Evolutionary conservation across 176 grass and related monocot genomes (phyloP).

Genomic region (Oryza coarctata): DNA sequence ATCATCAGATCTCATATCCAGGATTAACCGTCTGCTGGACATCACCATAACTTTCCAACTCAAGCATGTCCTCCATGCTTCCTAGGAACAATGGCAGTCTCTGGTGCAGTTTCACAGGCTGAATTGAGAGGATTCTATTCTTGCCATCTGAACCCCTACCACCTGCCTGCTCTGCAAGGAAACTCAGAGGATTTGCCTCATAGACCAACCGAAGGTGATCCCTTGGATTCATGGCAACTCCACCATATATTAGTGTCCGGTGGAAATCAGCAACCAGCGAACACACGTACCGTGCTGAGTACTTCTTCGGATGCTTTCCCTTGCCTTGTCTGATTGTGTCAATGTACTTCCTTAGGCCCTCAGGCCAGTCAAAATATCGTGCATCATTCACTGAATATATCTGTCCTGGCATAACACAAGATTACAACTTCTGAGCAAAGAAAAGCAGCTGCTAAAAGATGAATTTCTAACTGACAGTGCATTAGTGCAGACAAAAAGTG

Average conservation of each 20-base stretch:
- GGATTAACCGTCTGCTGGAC: conserved; percentile 95
- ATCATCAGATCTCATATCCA: conserved; percentile 74
- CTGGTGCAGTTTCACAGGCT: conserved; percentile 92
- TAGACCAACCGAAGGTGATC: conserved; percentile 91
- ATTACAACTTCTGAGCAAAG: conserved; percentile 19
- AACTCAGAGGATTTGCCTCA: conserved; percentile 90
- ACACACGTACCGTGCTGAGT: conserved; percentile 90
- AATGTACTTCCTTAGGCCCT: conserved; percentile 83
- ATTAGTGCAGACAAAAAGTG: background rate
- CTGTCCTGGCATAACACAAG: conserved; percentile 60
- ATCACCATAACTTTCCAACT: conserved; percentile 85
- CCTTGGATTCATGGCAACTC: conserved; percentile 92
- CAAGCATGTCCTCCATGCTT: conserved; percentile 81
- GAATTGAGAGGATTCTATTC: conserved; percentile 69
- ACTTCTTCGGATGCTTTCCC: conserved; percentile 87
- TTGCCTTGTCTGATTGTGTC: conserved; percentile 90
- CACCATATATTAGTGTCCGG: conserved; percentile 78
- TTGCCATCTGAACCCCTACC: conserved; percentile 90
- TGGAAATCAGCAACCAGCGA: conserved; percentile 92
- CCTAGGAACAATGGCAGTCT: conserved; percentile 85
- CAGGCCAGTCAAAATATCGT: conserved; percentile 89
- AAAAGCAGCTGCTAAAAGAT: conserved; percentile 6
- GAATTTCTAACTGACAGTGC: background rate
- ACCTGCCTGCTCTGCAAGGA: conserved; percentile 77
- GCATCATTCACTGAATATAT: conserved; percentile 98